These are phyloP conservation scores for Pilobolus umbonatus DNA, from an alignment of 192 early-diverging fungal species.

Conservation along the genomic window DNA sequence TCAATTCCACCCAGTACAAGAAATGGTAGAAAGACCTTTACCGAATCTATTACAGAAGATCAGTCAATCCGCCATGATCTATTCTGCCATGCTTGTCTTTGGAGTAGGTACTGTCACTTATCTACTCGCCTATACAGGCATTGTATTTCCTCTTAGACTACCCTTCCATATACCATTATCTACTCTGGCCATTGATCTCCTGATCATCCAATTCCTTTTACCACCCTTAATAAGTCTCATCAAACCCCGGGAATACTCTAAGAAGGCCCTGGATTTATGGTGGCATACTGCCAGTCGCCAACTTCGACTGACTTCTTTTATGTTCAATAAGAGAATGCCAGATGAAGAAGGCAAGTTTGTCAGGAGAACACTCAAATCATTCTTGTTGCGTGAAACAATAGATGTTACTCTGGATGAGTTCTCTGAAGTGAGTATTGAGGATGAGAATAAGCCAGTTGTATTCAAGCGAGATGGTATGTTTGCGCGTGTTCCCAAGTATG, in stretches of 20 bases:
- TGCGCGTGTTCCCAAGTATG: conserved; percentile 79
- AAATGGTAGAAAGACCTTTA: conserved; percentile 81
- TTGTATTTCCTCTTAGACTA: conserved; percentile 58
- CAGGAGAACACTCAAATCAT: conserved; percentile 46
- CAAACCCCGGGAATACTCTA: conserved; percentile 54
- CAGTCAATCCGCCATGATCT: conserved; percentile 76
- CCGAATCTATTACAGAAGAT: conserved; percentile 80
- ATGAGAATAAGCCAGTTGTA: conserved; percentile 40
- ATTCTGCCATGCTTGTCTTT: conserved; percentile 67
- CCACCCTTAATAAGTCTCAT: conserved; percentile 59
- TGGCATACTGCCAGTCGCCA: conserved; percentile 61
- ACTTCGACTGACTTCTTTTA: conserved; percentile 76
- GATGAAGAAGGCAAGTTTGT: conserved; percentile 74
- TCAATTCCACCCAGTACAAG: conserved; percentile 89
- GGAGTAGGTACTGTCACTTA: conserved; percentile 64
- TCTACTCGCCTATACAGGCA: conserved; percentile 24
- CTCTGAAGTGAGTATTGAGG: conserved; percentile 41
- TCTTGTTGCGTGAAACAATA: conserved; percentile 45
- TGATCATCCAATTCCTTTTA: conserved; percentile 70
- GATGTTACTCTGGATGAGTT: conserved; percentile 49
- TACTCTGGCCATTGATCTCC: conserved; percentile 72
- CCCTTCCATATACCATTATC: conserved; percentile 56
- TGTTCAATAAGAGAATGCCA: conserved; percentile 63
- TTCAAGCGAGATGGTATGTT: conserved; percentile 62
- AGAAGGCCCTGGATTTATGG: conserved; percentile 54